Evolutionary conservation across 2,329 filamentous ascomycete genomes (phyloP).

Genomic region (Bipolaris victoriae): DNA sequence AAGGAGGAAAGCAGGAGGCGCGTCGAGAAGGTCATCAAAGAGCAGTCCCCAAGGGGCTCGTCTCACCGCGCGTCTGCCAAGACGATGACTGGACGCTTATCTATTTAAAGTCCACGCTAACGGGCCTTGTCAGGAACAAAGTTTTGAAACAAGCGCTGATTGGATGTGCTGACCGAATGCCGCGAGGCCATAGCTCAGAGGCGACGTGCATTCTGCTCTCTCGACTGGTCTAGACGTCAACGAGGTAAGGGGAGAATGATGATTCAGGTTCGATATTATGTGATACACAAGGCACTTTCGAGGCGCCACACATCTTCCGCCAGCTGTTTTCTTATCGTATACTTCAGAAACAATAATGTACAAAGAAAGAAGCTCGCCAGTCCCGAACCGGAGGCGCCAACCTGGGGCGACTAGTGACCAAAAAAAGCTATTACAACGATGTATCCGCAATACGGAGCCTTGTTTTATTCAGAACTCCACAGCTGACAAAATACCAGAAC

Average conservation of each 20-base stretch:
- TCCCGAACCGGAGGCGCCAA: conserved; percentile 4
- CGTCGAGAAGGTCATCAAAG: conserved; percentile 11
- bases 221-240: not conserved
- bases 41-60: conserved; percentile 11
- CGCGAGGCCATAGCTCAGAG: not conserved
- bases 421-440: conserved; percentile 29
- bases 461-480: conserved; percentile 9
- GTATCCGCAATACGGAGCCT: conserved; percentile 20
- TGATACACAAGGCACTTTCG: not conserved
- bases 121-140: conserved; percentile 27
- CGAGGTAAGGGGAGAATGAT: not conserved
- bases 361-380: conserved; percentile 15
- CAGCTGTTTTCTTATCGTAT: not conserved
- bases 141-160: conserved; percentile 18
- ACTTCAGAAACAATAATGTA: conserved; percentile 13
- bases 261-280: not conserved
- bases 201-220: not conserved
- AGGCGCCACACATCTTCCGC: not conserved
- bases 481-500: conserved; percentile 13
- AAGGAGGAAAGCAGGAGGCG: conserved; percentile 8
- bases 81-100: conserved; percentile 8
- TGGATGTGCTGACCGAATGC: conserved; percentile 4
- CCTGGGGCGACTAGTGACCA: conserved; percentile 16
- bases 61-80: conserved; percentile 8
- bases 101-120: conserved; percentile 16